phyloP scores from a whole-genome alignment of 441 rosid species.

The Gossypium gossypioides region DNA sequence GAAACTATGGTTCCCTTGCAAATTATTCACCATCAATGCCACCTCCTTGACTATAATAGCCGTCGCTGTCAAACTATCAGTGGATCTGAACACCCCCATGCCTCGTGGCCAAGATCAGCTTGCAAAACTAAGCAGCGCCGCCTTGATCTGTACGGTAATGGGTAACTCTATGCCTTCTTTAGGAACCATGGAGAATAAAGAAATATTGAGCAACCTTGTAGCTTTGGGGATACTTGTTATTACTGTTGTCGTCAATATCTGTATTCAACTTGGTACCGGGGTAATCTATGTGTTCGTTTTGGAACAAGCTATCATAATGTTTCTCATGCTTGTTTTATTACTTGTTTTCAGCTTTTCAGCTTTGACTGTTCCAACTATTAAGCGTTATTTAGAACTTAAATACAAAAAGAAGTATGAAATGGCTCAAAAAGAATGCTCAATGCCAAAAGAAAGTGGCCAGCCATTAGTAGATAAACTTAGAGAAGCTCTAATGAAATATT shows the following conservation, averaged over 20 bases:
- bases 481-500: slow-evolving; percentile 46
- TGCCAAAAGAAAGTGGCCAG: slow-evolving; percentile 16
- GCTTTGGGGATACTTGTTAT: slow-evolving; percentile 65
- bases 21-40: slow-evolving; percentile 60
- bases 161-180: slow-evolving; percentile 83
- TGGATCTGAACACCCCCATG: slow-evolving; percentile 86
- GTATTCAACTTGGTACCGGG: slow-evolving; percentile 73
- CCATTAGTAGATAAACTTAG: slow-evolving; percentile 29
- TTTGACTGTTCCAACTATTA: slow-evolving; percentile 40
- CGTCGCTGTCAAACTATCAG: slow-evolving; percentile 58
- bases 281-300: slow-evolving; percentile 50
- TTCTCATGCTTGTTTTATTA: slow-evolving; percentile 54
- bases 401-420: slow-evolving; percentile 48
- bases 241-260: slow-evolving; percentile 52
- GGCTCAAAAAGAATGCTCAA: slow-evolving; percentile 35
- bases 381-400: slow-evolving; percentile 45
- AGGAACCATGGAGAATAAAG: slow-evolving; percentile 57
- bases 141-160: slow-evolving; percentile 59
- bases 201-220: slow-evolving; percentile 42
- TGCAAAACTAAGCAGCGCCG: slow-evolving; percentile 71
- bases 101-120: slow-evolving; percentile 79
- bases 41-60: slow-evolving; percentile 57
- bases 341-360: slow-evolving; percentile 49
- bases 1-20: slow-evolving; percentile 70
- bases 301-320: slow-evolving; percentile 56